These are phyloP conservation scores for Paxillus rubicundulus DNA, from an alignment of 768 basidiomycete species.

Conservation along the genomic window DNA sequence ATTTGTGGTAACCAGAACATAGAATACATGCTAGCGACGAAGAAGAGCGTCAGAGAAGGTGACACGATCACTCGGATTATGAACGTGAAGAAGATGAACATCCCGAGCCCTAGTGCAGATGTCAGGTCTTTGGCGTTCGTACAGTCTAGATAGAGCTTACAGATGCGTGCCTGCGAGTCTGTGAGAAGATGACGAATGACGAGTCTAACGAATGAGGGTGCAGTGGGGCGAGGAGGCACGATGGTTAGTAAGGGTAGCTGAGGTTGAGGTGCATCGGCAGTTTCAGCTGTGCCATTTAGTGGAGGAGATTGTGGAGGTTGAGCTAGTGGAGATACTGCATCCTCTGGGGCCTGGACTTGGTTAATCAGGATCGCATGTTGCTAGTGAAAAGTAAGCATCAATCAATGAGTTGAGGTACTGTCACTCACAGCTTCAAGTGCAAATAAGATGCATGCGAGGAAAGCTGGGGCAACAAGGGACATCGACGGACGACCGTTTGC, in stretches of 20 bases:
- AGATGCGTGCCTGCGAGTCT: constrained; percentile 70
- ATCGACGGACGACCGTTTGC: constrained; percentile 80
- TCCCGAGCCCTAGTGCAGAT: constrained; percentile 51
- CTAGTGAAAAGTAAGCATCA: constrained; percentile 36
- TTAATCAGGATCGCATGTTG: constrained; percentile 82
- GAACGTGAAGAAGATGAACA: constrained; percentile 67
- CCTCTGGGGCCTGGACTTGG: constrained; percentile 81
- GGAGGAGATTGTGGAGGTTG: constrained; percentile 10
- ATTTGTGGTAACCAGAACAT: constrained; percentile 88
- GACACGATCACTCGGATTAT: constrained; percentile 74
- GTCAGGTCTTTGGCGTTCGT: constrained; percentile 7
- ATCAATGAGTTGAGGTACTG: neutral
- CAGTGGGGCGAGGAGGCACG: constrained; percentile 13
- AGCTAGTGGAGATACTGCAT: constrained; percentile 36
- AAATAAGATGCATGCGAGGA: constrained; percentile 76
- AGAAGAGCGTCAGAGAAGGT: constrained; percentile 60
- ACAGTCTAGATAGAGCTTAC: constrained; percentile 39
- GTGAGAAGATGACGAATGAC: constrained; percentile 58
- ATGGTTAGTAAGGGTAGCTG: constrained; percentile 21
- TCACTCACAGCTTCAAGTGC: constrained; percentile 75
- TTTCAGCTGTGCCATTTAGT: constrained; percentile 2
- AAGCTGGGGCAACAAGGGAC: constrained; percentile 80
- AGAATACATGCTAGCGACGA: constrained; percentile 69
- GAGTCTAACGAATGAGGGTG: constrained; percentile 41
- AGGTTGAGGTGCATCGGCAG: constrained; percentile 9